Evolutionary conservation across 345 rosid genomes (phyloP).

Genomic region (Euphorbia tirucalli): DNA sequence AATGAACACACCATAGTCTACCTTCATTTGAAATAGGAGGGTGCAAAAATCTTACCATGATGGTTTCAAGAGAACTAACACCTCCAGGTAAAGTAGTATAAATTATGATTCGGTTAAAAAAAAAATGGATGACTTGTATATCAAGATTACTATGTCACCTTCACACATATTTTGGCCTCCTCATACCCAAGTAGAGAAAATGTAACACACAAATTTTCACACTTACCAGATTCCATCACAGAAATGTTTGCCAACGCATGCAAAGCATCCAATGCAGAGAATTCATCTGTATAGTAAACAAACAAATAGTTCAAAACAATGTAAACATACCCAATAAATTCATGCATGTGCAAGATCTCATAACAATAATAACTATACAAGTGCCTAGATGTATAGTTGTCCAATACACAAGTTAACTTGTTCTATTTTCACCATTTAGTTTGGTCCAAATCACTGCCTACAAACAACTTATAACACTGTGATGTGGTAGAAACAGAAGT

Average conservation of each 20-base stretch:
- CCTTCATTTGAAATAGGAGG: neutral
- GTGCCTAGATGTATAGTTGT: neutral
- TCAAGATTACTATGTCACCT: neutral
- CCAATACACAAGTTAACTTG: conserved; percentile 8
- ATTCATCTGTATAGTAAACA: conserved; percentile 26
- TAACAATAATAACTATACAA: neutral
- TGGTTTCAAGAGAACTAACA: neutral
- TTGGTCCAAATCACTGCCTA: conserved; percentile 1
- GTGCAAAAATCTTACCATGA: neutral
- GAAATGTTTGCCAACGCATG: conserved; percentile 29
- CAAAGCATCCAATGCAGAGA: conserved; percentile 24
- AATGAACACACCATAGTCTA: neutral
- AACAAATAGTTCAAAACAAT: neutral
- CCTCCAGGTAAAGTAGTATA: neutral
- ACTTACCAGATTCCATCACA: conserved; percentile 29
- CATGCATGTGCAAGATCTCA: neutral
- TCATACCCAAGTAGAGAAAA: neutral
- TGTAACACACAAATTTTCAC: neutral
- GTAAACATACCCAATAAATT: neutral
- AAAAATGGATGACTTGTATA: neutral
- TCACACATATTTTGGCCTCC: neutral
- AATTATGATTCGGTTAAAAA: neutral
- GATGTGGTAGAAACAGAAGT: neutral
- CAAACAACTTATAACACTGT: neutral
- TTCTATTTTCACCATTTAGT: neutral